Evolutionary conservation across 352 stramenopile species (phyloP), one percentile per base, ranked within the genome.

Genomic region (Phytophthora citricola): DNA sequence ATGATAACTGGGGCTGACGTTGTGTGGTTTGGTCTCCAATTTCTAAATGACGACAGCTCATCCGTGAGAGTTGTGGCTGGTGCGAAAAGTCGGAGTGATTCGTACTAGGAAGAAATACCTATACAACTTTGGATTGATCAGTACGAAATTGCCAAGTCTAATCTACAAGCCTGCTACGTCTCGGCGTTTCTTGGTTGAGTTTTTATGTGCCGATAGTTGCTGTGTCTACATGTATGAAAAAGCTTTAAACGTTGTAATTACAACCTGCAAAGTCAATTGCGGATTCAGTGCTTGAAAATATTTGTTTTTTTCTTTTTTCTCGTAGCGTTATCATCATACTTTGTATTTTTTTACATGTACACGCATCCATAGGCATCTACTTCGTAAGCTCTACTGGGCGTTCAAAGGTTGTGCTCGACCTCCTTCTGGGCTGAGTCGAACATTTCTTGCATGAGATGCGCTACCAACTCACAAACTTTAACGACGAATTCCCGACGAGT

Each of bases 11-110:
- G 4, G 11, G 26, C 8, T 36, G 11, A 32, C 5, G 32, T n/a
- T 10, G 17, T 57, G 34, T 15, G 11, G 2, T 4, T 45, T 46
- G 17, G 1, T 40, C 22, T 43, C 27, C 26, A 17, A 60, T 26
- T 48, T 6, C 10, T 11, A 51, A 60, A 41, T 60, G 52, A 26
- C 22, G 50, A 39, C 50, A 47, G 39, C 15, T 59, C 51, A 59
- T n/a, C 9, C 5, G 20, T 59, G 51, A 59, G 46, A 17, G 15
- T 53, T 27, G 14, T 32, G 8, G 26, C 8, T 14, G 8, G 41
- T 6, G 26, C 22, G 9, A 48, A 15, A 34, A 2, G 8, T 0
- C 32, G 9, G 6, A 7, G 10, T 36, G 44, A 51, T 51, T 51
- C 22, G 44, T 51, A 51, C 22, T 5, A 5, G 5, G 22, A 36